These are phyloP conservation scores for Melampsora abietis-canadensis DNA, from an alignment of 1,284 basidiomycete species.

Conservation along the genomic window DNA sequence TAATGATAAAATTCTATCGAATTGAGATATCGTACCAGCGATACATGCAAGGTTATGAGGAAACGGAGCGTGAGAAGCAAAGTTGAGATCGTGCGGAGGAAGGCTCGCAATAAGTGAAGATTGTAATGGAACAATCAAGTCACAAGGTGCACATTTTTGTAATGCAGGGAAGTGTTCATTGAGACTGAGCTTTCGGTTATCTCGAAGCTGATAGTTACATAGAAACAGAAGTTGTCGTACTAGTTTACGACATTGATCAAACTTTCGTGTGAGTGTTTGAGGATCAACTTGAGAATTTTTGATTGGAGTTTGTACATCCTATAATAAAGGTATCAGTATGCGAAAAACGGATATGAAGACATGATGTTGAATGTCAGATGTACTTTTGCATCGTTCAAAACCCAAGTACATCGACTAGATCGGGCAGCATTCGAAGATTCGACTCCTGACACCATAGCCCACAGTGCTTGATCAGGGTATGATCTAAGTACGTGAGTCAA, in stretches of 20 bases:
- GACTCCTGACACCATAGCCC: conserved; percentile 84
- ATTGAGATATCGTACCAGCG: conserved; percentile 58
- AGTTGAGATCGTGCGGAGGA: conserved; percentile 67
- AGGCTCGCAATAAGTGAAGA: conserved; percentile 85
- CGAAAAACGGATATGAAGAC: background rate
- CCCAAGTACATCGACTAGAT: conserved; percentile 62
- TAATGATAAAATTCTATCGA: background rate
- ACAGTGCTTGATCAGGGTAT: conserved; percentile 87
- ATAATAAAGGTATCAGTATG: background rate
- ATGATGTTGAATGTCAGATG: conserved; percentile 45
- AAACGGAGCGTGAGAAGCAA: conserved; percentile 76
- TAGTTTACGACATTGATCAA: conserved; percentile 60
- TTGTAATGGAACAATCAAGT: conserved; percentile 83
- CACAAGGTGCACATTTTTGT: conserved; percentile 62
- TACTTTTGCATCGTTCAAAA: conserved; percentile 69
- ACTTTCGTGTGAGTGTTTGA: conserved; percentile 54
- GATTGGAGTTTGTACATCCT: conserved; percentile 53
- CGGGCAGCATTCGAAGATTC: conserved; percentile 75
- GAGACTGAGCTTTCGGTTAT: conserved; percentile 62
- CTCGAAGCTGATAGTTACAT: conserved; percentile 62
- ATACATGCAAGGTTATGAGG: conserved; percentile 74
- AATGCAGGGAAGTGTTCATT: conserved; percentile 65
- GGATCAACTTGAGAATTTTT: conserved; percentile 52
- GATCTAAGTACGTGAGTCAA: conserved; percentile 71
- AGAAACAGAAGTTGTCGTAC: conserved; percentile 67